phyloP scores from a whole-genome alignment of 345 rosid genomes.

The Eucalyptus erythrocorys region DNA sequence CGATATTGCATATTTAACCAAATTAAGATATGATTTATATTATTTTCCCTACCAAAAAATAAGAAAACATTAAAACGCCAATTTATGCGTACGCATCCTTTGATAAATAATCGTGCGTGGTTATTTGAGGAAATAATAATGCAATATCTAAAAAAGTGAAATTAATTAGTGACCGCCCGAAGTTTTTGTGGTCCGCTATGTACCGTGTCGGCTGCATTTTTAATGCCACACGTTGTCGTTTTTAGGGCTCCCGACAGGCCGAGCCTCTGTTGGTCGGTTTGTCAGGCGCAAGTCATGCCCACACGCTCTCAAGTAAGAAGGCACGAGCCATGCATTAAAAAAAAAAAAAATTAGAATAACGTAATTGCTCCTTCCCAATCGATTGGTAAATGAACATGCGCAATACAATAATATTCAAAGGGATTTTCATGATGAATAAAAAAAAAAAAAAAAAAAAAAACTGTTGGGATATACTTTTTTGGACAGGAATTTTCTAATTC shows the following conservation, averaged over 20 bases:
- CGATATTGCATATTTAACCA: accelerated
- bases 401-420: neutral
- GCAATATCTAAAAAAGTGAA: neutral
- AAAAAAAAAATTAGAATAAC: neutral
- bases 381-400: neutral
- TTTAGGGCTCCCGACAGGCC: neutral
- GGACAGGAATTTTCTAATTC: neutral
- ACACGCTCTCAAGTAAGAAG: neutral
- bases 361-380: neutral
- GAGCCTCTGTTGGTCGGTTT: neutral
- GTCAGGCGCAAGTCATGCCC: neutral
- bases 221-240: neutral
- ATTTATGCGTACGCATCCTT: neutral
- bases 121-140: neutral
- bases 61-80: neutral
- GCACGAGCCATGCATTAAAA: neutral
- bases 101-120: neutral
- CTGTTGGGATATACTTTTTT: neutral
- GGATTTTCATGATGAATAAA: neutral
- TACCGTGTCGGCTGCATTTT: neutral
- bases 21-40: too few relatives aligned
- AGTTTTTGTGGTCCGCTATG: neutral
- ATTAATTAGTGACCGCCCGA: neutral
- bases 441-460: neutral
- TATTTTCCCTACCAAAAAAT: neutral